A percentile compares a stretch with the other conserved stretches of the same genome.
Evolutionary conservation across 805 yeast genomes (phyloP).

Genomic region (Monosporozyma aerobia): DNA sequence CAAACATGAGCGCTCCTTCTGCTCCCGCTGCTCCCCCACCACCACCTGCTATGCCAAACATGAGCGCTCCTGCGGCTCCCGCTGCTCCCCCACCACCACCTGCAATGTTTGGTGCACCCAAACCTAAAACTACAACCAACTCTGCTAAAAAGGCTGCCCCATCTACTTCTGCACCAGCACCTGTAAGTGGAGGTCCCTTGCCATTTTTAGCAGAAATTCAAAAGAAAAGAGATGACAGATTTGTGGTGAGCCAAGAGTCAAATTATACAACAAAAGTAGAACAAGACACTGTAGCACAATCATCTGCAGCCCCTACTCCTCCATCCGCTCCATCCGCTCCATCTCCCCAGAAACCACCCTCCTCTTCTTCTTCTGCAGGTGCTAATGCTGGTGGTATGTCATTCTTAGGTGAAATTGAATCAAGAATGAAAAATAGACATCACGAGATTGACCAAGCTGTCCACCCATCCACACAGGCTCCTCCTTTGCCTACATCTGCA

Average conservation of each 20-base stretch:
- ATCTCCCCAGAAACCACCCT: slow-evolving; percentile 6
- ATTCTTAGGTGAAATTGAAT: slow-evolving; percentile 25
- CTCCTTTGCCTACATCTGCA: slow-evolving; percentile 6
- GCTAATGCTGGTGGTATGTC: slow-evolving; percentile 16
- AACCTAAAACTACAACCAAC: slow-evolving; percentile 26
- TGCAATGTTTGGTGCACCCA: slow-evolving; percentile 30
- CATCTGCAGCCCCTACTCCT: slow-evolving; percentile 12
- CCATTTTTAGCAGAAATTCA: slow-evolving; percentile 46
- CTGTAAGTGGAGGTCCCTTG: slow-evolving; percentile 32
- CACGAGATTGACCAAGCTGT: slow-evolving; percentile 2
- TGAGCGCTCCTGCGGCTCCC: slow-evolving; percentile 2
- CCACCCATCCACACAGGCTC: neutral
- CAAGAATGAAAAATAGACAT: slow-evolving; percentile 15
- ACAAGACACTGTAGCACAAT: slow-evolving; percentile 10
- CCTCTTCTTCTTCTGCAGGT: slow-evolving; percentile 15
- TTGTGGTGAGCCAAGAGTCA: slow-evolving; percentile 34
- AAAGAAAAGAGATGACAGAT: slow-evolving; percentile 38
- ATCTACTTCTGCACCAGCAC: slow-evolving; percentile 17
- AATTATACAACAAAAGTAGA: slow-evolving; percentile 20
- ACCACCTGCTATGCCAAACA: slow-evolving; percentile 14
- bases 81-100: slow-evolving; percentile 19
- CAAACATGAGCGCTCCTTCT: slow-evolving; percentile 8
- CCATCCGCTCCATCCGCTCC: slow-evolving; percentile 17
- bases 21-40: slow-evolving; percentile 11
- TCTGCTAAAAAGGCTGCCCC: slow-evolving; percentile 20